Conservation (phyloP, 2,329 filamentous ascomycete genomes). For the Diplodia scrobiculata region DNA sequence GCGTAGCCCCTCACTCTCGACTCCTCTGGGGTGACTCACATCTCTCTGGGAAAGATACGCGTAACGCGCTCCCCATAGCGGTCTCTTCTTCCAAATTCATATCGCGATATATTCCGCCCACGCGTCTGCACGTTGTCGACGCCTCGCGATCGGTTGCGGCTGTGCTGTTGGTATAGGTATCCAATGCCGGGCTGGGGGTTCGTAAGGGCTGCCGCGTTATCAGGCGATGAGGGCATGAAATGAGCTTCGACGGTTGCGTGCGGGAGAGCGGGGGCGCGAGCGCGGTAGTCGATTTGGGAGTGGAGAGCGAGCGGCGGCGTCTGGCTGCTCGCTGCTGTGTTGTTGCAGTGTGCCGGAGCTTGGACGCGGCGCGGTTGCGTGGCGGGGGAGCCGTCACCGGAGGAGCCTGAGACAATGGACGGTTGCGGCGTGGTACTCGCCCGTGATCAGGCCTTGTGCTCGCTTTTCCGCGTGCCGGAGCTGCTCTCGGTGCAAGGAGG, state of each 20-base stretch:
- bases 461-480: conserved; percentile 18
- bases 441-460: conserved; percentile 22
- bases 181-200: conserved; percentile 42
- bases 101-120: conserved; percentile 43
- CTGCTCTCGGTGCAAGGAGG: neutral
- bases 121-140: conserved; percentile 42
- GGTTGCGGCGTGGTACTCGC: conserved; percentile 14
- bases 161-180: conserved; percentile 44
- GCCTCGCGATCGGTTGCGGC: conserved; percentile 40
- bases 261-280: neutral
- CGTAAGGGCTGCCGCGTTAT: conserved; percentile 38
- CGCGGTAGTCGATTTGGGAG: neutral
- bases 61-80: conserved; percentile 44
- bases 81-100: conserved; percentile 49
- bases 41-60: conserved; percentile 46
- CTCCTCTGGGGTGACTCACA: conserved; percentile 39
- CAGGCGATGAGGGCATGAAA: conserved; percentile 38
- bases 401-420: conserved; percentile 19
- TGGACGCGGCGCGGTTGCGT: conserved; percentile 25
- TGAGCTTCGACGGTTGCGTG: conserved; percentile 11
- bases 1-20: conserved; percentile 3
- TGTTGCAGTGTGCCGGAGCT: neutral
- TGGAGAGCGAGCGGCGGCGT: conserved; percentile 15
- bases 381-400: conserved; percentile 27
- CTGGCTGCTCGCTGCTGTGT: conserved; percentile 18